Conservation (phyloP, 306 rosid genomes). For the Fragaria iinumae region DNA sequence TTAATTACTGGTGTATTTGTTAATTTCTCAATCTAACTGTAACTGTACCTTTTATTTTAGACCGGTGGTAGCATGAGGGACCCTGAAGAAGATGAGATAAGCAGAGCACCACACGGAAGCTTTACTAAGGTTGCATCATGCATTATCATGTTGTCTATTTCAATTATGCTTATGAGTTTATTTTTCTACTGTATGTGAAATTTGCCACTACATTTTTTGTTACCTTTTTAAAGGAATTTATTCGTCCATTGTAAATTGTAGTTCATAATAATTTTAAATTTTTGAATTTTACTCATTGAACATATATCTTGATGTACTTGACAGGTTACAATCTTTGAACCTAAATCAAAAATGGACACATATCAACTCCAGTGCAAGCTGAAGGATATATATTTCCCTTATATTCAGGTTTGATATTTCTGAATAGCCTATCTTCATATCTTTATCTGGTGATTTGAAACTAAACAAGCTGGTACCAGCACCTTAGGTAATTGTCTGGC, state of each 20-base stretch:
- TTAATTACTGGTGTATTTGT: background rate
- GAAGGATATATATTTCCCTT: conserved; percentile 68
- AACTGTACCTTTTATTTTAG: conserved; percentile 28
- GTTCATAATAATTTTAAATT: background rate
- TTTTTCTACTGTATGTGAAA: background rate
- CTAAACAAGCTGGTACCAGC: background rate
- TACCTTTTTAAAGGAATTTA: background rate
- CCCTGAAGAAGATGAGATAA: conserved; percentile 32
- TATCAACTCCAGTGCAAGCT: conserved; percentile 45
- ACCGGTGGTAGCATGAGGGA: conserved; percentile 53
- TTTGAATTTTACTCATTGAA: background rate
- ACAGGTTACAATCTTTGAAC: conserved; percentile 55
- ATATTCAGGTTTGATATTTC: conserved; percentile 52
- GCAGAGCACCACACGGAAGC: conserved; percentile 38
- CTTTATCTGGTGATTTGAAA: background rate
- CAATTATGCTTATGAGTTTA: background rate
- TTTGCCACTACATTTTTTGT: background rate
- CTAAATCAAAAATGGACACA: conserved; percentile 32
- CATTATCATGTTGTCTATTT: background rate
- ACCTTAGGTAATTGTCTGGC: background rate
- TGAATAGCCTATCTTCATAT: too few relatives aligned
- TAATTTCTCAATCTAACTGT: conserved; percentile 4
- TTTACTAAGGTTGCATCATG: conserved; percentile 52
- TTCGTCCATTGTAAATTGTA: background rate
- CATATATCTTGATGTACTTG: conserved; percentile 4